These are phyloP conservation scores for Irpex rosettiformis DNA, from an alignment of 1,284 basidiomycete species.

Conservation along the genomic window DNA sequence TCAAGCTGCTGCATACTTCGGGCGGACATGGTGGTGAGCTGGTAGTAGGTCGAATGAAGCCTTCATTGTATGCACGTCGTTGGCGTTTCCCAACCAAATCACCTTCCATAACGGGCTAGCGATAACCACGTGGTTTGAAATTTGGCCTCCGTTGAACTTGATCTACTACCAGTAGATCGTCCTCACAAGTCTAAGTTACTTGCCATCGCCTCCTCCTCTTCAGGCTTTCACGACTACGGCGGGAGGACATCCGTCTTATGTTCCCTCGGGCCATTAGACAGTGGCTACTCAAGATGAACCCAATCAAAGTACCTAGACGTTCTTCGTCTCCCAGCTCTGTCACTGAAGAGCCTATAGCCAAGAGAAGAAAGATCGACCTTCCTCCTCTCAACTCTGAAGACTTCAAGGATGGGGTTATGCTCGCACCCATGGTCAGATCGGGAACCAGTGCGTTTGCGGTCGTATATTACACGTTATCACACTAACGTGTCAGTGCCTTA, in stretches of 20 bases:
- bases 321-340: conserved; percentile 39
- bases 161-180: too few species aligned
- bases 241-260: conserved; percentile 3
- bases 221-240: too few species aligned
- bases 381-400: conserved; percentile 58
- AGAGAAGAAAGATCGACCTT: conserved; percentile 46
- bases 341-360: conserved; percentile 40
- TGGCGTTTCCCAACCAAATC: not conserved
- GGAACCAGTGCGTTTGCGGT: conserved; percentile 65
- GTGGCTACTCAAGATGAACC: conserved; percentile 8
- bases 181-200: not conserved
- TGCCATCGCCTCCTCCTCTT: not conserved
- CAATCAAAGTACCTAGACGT: conserved; percentile 48
- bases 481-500: conserved; percentile 26
- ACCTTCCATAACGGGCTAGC: not conserved
- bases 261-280: not conserved
- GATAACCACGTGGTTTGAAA: not conserved
- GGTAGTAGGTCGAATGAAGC: not conserved
- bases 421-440: conserved; percentile 95
- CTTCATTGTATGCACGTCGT: not conserved
- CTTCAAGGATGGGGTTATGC: conserved; percentile 79
- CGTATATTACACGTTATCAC: conserved; percentile 2
- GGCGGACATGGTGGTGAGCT: conserved; percentile 4
- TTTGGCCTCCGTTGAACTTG: too few species aligned
- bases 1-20: conserved; percentile 12